Conservation (phyloP, 2,329 filamentous ascomycete species). For the Fusarium oxysporum region DNA sequence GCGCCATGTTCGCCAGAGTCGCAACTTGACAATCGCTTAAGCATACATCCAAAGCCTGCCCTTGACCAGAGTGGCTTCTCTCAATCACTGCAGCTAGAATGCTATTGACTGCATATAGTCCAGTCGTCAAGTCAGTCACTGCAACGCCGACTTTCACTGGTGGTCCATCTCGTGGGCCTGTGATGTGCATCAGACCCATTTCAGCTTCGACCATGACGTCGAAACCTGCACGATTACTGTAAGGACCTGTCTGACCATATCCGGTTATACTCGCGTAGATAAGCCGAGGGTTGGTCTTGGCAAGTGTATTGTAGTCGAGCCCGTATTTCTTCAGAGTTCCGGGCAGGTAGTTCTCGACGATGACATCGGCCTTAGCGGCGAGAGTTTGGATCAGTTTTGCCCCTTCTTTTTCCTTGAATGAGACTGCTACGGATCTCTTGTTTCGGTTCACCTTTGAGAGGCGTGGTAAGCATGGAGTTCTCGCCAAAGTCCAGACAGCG, state of each 20-base stretch:
- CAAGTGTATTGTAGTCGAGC: conserved; percentile 86
- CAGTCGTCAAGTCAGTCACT: conserved; percentile 94
- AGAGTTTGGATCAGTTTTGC: conserved; percentile 87
- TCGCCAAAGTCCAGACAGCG: fast-evolving
- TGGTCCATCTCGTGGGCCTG: conserved; percentile 83
- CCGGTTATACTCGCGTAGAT: conserved; percentile 97
- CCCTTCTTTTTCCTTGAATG: conserved; percentile 86
- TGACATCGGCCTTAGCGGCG: conserved; percentile 83
- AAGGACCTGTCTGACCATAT: conserved; percentile 93
- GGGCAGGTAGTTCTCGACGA: conserved; percentile 97
- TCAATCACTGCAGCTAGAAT: conserved; percentile 90
- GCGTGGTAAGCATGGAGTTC: not conserved
- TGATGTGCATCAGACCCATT: conserved; percentile 98
- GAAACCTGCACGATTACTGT: conserved; percentile 87
- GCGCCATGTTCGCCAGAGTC: conserved; percentile 91
- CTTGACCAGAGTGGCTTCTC: conserved; percentile 76
- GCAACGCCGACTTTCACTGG: conserved; percentile 97
- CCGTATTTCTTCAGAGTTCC: conserved; percentile 89
- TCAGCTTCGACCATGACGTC: conserved; percentile 99
- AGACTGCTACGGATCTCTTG: conserved; percentile 91
- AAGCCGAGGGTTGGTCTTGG: conserved; percentile 81
- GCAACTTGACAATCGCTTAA: conserved; percentile 96
- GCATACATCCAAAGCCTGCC: conserved; percentile 91
- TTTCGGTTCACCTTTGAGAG: conserved; percentile 84
- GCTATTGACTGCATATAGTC: conserved; percentile 90